These are phyloP conservation scores for Cyberlindnera japonica DNA, from an alignment of 805 yeast species.

Conservation along the genomic window DNA sequence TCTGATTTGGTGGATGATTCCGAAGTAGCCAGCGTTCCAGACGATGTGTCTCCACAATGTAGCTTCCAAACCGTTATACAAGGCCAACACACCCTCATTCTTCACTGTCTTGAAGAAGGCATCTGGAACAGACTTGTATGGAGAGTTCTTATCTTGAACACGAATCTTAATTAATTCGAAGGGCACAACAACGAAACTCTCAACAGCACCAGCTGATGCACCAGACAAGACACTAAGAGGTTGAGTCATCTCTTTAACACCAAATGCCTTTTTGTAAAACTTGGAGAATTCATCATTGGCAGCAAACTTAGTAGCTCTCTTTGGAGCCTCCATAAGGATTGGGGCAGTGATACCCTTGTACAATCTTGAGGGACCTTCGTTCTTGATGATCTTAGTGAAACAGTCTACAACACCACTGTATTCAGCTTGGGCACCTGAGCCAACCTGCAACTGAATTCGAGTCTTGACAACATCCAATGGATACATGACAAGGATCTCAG, in stretches of 20 bases:
- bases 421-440: constrained; percentile 44
- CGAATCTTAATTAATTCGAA: constrained; percentile 94
- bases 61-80: constrained; percentile 94
- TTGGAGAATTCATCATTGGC: constrained; percentile 97
- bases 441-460: constrained; percentile 83
- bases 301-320: constrained; percentile 97
- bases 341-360: constrained; percentile 97
- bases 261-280: constrained; percentile 69
- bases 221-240: constrained; percentile 87
- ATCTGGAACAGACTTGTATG: constrained; percentile 79
- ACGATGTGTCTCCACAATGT: constrained; percentile 94
- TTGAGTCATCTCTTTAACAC: constrained; percentile 67
- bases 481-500: constrained; percentile 92
- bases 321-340: constrained; percentile 98
- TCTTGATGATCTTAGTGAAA: constrained; percentile 72
- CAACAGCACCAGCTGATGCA: constrained; percentile 98
- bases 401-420: constrained; percentile 86
- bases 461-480: constrained; percentile 97
- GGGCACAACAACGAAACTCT: constrained; percentile 95
- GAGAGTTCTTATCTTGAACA: constrained; percentile 83
- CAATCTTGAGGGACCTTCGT: constrained; percentile 79
- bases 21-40: constrained; percentile 99
- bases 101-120: constrained; percentile 70
- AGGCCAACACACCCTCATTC: constrained; percentile 73
- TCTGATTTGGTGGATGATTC: constrained; percentile 87